Percentiles rank a stretch among this genome's conserved stretches.
Evolutionary conservation across 106 monocot species (phyloP).

Genomic region (Dendrobium nobile): DNA sequence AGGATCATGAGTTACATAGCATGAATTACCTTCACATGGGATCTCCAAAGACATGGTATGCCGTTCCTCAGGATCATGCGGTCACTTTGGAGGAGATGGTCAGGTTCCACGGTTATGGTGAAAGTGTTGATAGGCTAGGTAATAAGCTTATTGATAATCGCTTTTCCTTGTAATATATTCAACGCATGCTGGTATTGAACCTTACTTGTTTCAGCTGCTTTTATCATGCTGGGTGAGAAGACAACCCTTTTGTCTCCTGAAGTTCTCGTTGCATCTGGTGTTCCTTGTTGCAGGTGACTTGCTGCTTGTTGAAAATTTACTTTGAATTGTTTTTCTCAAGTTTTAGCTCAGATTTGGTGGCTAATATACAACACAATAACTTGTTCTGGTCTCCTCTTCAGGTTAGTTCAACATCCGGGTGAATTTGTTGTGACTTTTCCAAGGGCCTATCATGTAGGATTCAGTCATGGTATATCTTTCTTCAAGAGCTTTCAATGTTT

Average conservation of each 20-base stretch:
- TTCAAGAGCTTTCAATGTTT: neutral
- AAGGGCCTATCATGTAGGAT: constrained; percentile 93
- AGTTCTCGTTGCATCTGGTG: constrained; percentile 53
- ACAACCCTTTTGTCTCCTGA: constrained; percentile 90
- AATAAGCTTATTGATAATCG: constrained; percentile 7
- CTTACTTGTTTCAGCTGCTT: constrained; percentile 45
- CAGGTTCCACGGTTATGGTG: constrained; percentile 67
- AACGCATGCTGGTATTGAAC: neutral
- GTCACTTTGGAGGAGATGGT: constrained; percentile 65
- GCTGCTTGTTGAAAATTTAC: neutral
- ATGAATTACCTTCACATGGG: constrained; percentile 92
- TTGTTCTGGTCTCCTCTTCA: constrained; percentile 28
- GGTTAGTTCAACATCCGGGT: constrained; percentile 94
- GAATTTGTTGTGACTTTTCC: constrained; percentile 99
- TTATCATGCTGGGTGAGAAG: constrained; percentile 88
- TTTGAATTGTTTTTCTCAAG: neutral
- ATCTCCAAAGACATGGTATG: constrained; percentile 95
- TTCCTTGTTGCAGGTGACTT: constrained; percentile 91
- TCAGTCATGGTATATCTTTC: constrained; percentile 82
- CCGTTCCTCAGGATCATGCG: constrained; percentile 69
- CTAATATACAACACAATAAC: neutral
- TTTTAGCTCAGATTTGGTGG: neutral
- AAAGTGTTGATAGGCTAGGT: constrained; percentile 61
- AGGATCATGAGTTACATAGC: constrained; percentile 98
- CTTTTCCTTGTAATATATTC: constrained; percentile 5